These are phyloP conservation scores for Astrephomene gubernaculifera DNA, from an alignment of 139 green algal species.

Conservation along the genomic window DNA sequence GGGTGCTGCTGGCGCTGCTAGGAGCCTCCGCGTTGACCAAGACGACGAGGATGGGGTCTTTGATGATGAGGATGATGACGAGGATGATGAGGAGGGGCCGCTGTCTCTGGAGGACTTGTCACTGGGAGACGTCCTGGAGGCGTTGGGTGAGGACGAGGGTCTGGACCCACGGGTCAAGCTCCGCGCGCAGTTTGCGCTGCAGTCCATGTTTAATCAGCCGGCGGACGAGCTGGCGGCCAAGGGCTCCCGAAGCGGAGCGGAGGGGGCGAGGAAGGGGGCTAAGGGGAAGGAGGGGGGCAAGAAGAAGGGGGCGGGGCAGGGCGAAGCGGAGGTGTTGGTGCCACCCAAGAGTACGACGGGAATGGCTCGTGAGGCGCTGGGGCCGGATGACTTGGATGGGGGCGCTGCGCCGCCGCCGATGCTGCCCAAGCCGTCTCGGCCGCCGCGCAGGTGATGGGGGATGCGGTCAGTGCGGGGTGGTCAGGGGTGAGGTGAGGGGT, in stretches of 20 bases:
- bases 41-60: not conserved
- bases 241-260: not conserved
- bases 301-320: not conserved
- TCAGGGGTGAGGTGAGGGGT: too few species aligned
- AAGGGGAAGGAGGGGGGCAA: not conserved
- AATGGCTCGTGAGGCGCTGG: not conserved
- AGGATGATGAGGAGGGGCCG: not conserved
- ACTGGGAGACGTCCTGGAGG: conserved; percentile 16
- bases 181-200: conserved; percentile 27
- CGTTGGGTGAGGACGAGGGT: conserved; percentile 10
- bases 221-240: conserved; percentile 34
- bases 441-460: not conserved
- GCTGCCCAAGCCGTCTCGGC: conserved; percentile 24
- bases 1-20: too few species aligned
- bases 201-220: conserved; percentile 41
- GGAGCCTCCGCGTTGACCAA: not conserved
- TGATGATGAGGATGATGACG: not conserved
- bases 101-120: not conserved
- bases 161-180: conserved; percentile 1
- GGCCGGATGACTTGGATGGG: conserved; percentile 16
- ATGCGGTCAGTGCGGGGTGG: too few species aligned
- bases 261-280: not conserved
- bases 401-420: conserved; percentile 36
- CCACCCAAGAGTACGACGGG: conserved; percentile 6
- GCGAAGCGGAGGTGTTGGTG: not conserved